Base-by-base conservation (phyloP, 1,139 yeast genomes). In the Geotrichum bryndzae region DNA sequence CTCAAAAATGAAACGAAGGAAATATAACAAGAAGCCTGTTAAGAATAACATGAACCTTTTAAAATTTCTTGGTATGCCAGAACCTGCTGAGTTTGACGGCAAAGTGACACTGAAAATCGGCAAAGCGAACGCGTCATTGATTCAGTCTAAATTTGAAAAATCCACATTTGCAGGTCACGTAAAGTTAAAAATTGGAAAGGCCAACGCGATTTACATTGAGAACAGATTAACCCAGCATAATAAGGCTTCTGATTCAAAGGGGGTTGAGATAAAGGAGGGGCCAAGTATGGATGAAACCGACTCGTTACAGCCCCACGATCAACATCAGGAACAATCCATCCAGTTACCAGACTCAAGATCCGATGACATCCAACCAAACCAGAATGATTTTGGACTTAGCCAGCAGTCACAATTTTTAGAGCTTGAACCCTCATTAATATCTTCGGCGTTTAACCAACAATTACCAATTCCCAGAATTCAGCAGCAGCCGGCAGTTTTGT, bases 81-180 rank as follows among this genome's bases (percentile, higher is more conserved):
- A 54, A 25, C 35, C 27, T 41, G 25, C 18, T 1, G 41, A 18
- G 27, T 56, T 56, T 51, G 35, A 58, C 13, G 56, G 60, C 3
- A 23, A 25, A 29, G 57, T 58, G 33, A 25, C n/a, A 6, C 53
- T 58, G n/a, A 58, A 54, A 23, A 58, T 54, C 25, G 61, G 61
- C 1, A 31, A 13, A 10, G 23, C 25, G 27, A 46, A 48, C 41
- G 61, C 61, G 10, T n/a, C n/a, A 13, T 11, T 38, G 25, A 51
- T 58, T 11, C 53, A 58, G n/a, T 3, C 46, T 3, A 58, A 58
- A 50, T 31, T 56, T 2, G 10, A 15, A 15, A 25, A 23, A 15
- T 15, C 54, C 18, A 23, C n/a, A 18, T 15, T 50, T 41, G 2
- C 46, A 41, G 22, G 46, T 27, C 15, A 29, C 11, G 29, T 53